A percentile compares a stretch with the other conserved stretches of the same genome.
phyloP scores from a whole-genome alignment of 2,329 filamentous ascomycete genomes.

The Penicillium rolfsii region DNA sequence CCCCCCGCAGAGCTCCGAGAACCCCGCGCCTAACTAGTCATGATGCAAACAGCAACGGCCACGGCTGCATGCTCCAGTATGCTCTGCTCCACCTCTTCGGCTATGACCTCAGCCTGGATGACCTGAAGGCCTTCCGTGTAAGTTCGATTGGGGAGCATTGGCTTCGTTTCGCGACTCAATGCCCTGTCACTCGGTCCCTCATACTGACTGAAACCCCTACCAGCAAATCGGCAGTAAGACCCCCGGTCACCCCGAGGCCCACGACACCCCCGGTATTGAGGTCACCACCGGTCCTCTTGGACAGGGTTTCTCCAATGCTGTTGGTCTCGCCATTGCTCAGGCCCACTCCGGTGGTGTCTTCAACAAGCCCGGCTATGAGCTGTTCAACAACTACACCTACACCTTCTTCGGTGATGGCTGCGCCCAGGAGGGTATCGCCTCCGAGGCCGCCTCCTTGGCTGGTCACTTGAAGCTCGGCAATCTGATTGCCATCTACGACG shows the following conservation, averaged over 20 bases:
- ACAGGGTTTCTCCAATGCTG: constrained; percentile 95
- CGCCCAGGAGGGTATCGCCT: constrained; percentile 96
- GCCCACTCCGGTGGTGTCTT: constrained; percentile 86
- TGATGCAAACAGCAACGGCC: constrained; percentile 73
- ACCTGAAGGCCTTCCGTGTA: constrained; percentile 96
- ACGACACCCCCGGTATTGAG: constrained; percentile 95
- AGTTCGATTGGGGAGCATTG: constrained; percentile 45
- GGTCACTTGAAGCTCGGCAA: constrained; percentile 98
- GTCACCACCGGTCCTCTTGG: constrained; percentile 97
- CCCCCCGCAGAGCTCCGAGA: not conserved
- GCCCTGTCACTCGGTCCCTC: not conserved
- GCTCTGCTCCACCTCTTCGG: constrained; percentile 95
- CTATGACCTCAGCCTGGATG: constrained; percentile 82
- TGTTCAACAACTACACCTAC: constrained; percentile 97
- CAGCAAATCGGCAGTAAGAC: constrained; percentile 77
- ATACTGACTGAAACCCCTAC: constrained; percentile 24
- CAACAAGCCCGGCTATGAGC: constrained; percentile 93
- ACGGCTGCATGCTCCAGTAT: constrained; percentile 99
- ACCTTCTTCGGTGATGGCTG: constrained; percentile 97
- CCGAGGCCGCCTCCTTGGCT: constrained; percentile 87
- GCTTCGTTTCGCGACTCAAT: not conserved
- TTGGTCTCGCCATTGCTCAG: constrained; percentile 96
- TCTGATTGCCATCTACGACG: constrained; percentile 94
- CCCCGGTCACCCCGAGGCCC: constrained; percentile 92
- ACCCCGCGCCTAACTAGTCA: constrained; percentile 16